A percentile compares a stretch with the other conserved stretches of the same genome.
phyloP scores from a whole-genome alignment of 805 yeast genomes.

The Ogataea methylovora region DNA sequence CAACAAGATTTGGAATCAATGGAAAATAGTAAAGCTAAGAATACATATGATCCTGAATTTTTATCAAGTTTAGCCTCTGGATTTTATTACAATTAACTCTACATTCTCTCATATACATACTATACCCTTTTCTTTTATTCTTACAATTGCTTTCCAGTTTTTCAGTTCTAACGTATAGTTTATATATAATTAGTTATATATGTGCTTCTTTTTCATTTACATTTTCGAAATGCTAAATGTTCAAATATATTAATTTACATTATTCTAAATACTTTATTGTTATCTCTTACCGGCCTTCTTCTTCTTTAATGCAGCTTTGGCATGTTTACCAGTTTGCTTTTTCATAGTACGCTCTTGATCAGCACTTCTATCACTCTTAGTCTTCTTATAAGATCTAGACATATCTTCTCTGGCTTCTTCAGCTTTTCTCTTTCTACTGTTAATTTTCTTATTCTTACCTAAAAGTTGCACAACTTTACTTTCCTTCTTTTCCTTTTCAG shows the following conservation, averaged over 20 bases:
- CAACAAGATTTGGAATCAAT: constrained; percentile 14
- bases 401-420: constrained; percentile 54
- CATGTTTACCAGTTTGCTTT: constrained; percentile 22
- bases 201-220: no score
- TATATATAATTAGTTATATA: no score
- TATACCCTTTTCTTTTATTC: no score
- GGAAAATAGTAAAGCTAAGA: neutral
- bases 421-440: constrained; percentile 63
- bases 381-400: constrained; percentile 68
- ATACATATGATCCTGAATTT: constrained; percentile 1
- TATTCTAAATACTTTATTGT: neutral
- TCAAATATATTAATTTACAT: no score
- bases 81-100: constrained; percentile 12
- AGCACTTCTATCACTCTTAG: constrained; percentile 57
- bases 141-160: no score
- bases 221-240: no score
- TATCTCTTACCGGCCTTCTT: neutral
- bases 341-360: constrained; percentile 37
- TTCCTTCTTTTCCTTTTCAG: constrained; percentile 47
- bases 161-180: no score
- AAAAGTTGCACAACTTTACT: constrained; percentile 25
- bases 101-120: constrained; percentile 8
- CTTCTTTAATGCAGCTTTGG: constrained; percentile 5
- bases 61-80: constrained; percentile 5
- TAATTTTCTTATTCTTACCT: constrained; percentile 42